Conservation (phyloP, 148 eudicot species). For the Rheum nobile region DNA sequence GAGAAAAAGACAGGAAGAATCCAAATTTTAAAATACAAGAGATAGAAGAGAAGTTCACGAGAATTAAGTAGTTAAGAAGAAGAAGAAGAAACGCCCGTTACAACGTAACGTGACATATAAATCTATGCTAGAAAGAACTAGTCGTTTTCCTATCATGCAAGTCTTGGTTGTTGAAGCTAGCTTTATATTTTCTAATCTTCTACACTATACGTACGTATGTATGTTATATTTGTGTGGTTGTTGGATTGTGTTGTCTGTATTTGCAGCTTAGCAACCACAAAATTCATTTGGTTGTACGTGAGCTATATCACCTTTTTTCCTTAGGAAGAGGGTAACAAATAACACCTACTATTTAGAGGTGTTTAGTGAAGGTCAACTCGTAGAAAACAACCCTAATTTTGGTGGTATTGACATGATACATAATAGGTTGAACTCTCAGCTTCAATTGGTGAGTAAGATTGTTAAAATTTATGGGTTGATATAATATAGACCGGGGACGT, state of each 20-base stretch:
- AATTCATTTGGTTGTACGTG: not conserved
- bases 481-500: too few relatives aligned
- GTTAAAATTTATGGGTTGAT: too few relatives aligned
- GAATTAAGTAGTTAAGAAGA: not conserved
- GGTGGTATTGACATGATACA: not conserved
- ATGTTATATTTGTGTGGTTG: not conserved
- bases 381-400: not conserved
- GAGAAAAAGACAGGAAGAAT: not conserved
- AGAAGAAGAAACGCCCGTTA: not conserved
- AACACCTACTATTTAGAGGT: not conserved
- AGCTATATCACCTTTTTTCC: not conserved
- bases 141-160: not conserved
- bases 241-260: not conserved
- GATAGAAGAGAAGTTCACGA: not conserved
- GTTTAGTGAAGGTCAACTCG: not conserved
- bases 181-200: not conserved
- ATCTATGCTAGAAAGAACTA: not conserved
- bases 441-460: too few relatives aligned
- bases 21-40: not conserved
- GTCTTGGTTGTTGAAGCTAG: slow-evolving; percentile 4
- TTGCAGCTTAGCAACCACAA: not conserved
- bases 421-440: too few relatives aligned
- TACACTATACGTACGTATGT: not conserved
- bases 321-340: not conserved
- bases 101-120: not conserved